phyloP scores from a whole-genome alignment of 1,139 yeast genomes.

The Blastobotrys aristatus region DNA sequence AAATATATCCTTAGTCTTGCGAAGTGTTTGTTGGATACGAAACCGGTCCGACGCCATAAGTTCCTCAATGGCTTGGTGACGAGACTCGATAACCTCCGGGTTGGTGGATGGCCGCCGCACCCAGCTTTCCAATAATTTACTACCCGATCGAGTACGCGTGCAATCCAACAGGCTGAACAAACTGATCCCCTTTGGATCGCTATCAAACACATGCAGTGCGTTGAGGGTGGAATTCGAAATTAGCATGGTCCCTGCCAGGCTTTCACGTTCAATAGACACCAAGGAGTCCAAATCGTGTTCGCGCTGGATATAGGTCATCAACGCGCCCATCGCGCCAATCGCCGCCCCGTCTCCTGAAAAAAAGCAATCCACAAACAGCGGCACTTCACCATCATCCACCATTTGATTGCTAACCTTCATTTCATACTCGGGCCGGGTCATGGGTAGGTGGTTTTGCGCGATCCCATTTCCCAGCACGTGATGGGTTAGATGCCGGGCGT shows the following conservation, averaged over 20 bases:
- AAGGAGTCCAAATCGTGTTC: not conserved
- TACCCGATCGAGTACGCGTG: not conserved
- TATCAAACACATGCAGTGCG: slow-evolving; percentile 4
- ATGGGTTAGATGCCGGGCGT: not conserved
- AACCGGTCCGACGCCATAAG: not conserved
- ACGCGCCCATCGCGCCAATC: slow-evolving; percentile 1
- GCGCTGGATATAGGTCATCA: slow-evolving; percentile 1
- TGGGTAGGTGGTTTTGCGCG: not conserved
- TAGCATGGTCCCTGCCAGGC: not conserved
- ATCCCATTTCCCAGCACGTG: not conserved
- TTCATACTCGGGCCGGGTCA: not conserved
- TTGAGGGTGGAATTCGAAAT: not conserved
- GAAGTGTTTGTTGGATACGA: not conserved
- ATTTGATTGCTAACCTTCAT: slow-evolving; percentile 3
- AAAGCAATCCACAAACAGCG: not conserved
- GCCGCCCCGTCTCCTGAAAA: not conserved
- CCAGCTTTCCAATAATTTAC: slow-evolving; percentile 2
- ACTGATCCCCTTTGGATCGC: not conserved
- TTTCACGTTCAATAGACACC: not conserved
- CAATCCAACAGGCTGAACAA: not conserved
- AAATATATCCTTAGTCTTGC: not conserved
- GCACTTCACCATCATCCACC: not conserved
- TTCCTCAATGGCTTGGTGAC: not conserved
- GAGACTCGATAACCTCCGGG: not conserved
- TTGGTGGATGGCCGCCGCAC: not conserved